Evolutionary conservation across 1,284 basidiomycete species (phyloP).

Genomic region (Cutaneotrichosporon cavernicola): DNA sequence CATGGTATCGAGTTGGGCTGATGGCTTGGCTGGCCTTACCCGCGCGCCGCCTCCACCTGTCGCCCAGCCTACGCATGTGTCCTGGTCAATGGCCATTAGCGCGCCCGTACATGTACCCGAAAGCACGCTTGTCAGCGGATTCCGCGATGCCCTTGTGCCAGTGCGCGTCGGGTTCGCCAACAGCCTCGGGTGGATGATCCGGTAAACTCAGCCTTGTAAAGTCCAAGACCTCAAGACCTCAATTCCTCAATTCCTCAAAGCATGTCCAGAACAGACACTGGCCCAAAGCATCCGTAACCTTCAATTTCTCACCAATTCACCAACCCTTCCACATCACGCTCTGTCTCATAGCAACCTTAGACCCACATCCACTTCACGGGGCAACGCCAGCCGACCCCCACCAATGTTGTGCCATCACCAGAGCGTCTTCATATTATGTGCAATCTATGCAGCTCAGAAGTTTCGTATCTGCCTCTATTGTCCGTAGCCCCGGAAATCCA

Average conservation of each 20-base stretch:
- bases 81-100: conserved; percentile 22
- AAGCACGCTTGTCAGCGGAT: conserved; percentile 32
- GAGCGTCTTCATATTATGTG: neutral
- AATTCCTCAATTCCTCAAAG: neutral
- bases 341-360: conserved; percentile 1
- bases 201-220: neutral
- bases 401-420: conserved; percentile 1
- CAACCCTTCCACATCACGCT: neutral
- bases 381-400: neutral
- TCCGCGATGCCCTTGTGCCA: conserved; percentile 36
- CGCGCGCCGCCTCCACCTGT: neutral
- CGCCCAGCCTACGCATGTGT: conserved; percentile 4
- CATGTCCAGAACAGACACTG: neutral
- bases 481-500: neutral
- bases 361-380: neutral
- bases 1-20: conserved; percentile 38
- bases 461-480: neutral
- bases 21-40: conserved; percentile 33
- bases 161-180: conserved; percentile 34
- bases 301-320: neutral
- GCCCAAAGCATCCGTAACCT: neutral
- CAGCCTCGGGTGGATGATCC: conserved; percentile 42
- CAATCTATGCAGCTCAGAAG: conserved; percentile 1
- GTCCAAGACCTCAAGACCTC: neutral
- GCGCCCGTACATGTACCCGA: neutral